These are phyloP conservation scores for Auricularia auricula-judae DNA, from an alignment of 768 basidiomycete genomes.

Conservation along the genomic window DNA sequence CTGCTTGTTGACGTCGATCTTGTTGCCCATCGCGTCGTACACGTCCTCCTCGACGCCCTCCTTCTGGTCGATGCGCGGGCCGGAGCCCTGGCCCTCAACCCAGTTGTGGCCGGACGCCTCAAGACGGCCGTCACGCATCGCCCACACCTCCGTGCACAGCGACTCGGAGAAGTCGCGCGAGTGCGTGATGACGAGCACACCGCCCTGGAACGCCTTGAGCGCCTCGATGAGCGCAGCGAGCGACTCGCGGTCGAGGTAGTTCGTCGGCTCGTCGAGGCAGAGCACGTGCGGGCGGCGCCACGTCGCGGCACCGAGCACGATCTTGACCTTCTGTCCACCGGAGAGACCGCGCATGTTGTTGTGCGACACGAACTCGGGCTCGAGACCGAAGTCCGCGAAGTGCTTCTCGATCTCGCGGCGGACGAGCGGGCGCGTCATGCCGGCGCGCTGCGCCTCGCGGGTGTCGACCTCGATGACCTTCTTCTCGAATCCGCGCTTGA, in stretches of 20 bases:
- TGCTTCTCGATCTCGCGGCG: constrained; percentile 99
- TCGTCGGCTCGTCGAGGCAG: constrained; percentile 95
- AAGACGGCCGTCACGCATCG: constrained; percentile 93
- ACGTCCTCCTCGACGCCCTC: constrained; percentile 82
- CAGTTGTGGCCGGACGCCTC: constrained; percentile 98
- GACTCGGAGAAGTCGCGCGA: constrained; percentile 99
- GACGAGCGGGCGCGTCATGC: constrained; percentile 91
- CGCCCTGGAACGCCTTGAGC: constrained; percentile 95
- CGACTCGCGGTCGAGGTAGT: constrained; percentile 99
- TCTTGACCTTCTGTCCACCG: constrained; percentile 99
- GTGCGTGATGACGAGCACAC: constrained; percentile 96
- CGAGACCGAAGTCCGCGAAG: constrained; percentile 98
- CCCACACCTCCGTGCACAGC: constrained; percentile 96
- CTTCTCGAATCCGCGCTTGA: constrained; percentile 99
- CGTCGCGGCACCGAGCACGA: constrained; percentile 94
- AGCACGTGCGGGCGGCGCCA: constrained; percentile 99
- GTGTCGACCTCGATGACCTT: constrained; percentile 97
- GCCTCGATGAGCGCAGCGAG: constrained; percentile 97
- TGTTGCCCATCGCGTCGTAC: constrained; percentile 99
- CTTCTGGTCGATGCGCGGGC: constrained; percentile 88
- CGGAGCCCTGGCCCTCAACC: constrained; percentile 97
- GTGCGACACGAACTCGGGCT: constrained; percentile 97
- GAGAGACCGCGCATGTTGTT: constrained; percentile 99
- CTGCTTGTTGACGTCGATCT: constrained; percentile 72
- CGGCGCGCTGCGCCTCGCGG: constrained; percentile 92